These are phyloP conservation scores for Venturia carpophila DNA, from an alignment of 2,329 filamentous ascomycete species.

Conservation along the genomic window DNA sequence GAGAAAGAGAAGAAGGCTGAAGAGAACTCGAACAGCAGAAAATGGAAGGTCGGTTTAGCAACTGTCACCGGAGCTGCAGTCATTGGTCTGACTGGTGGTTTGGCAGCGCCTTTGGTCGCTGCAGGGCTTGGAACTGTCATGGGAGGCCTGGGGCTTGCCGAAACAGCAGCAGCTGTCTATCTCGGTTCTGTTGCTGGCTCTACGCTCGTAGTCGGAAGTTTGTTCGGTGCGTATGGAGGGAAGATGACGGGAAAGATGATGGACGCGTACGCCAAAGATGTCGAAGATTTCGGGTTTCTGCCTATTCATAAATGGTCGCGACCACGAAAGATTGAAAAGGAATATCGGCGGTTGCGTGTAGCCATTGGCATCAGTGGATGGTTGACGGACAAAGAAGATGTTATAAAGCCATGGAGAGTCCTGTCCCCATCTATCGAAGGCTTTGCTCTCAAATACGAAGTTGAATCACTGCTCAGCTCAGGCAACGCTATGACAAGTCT, in stretches of 20 bases:
- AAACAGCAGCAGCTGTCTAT: constrained; percentile 66
- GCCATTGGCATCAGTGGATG: constrained; percentile 78
- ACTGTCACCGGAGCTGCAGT: constrained; percentile 81
- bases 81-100: constrained; percentile 72
- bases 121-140: constrained; percentile 74
- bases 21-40: constrained; percentile 55
- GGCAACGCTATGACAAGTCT: constrained; percentile 71
- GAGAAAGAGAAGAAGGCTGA: constrained; percentile 67
- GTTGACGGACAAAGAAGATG: constrained; percentile 63
- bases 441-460: constrained; percentile 79
- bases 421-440: constrained; percentile 66
- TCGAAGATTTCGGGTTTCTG: constrained; percentile 82
- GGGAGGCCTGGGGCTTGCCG: constrained; percentile 66
- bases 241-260: constrained; percentile 79
- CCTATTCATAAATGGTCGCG: constrained; percentile 55
- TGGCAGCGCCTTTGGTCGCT: constrained; percentile 68
- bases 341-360: constrained; percentile 55
- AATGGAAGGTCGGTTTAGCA: constrained; percentile 79
- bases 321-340: constrained; percentile 44
- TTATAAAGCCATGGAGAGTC: constrained; percentile 70
- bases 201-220: constrained; percentile 66
- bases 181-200: constrained; percentile 75
- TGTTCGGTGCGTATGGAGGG: constrained; percentile 88
- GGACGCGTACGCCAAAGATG: constrained; percentile 76
- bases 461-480: constrained; percentile 66